Base-by-base conservation (phyloP, 768 basidiomycete genomes). In the Amyloporia xantha region DNA sequence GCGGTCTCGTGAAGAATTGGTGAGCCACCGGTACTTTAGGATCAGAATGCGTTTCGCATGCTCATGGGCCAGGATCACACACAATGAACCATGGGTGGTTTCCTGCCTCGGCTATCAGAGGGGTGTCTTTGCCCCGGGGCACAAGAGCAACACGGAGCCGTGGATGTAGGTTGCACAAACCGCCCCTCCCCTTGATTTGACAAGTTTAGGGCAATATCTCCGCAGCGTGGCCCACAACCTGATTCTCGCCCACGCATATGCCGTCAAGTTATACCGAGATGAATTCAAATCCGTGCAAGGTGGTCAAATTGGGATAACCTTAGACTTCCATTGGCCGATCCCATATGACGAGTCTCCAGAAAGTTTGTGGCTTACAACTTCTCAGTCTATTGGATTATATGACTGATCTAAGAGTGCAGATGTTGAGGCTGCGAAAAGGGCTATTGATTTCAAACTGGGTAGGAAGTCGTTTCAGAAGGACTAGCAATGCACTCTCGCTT, bases 291-390 rank as follows among this genome's bases (percentile, higher is more conserved):
- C 72, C 2, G 64, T 49, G 1, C 84, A 87, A 60, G 70, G 74
- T 2, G 88, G 85, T 21, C 68, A 73, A 53, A 84, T 88, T 53
- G 86, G 85, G 7, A 86, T 90, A 59, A 88, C 86, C 0, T 68
- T 88, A 30, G 87, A 87, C 56, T 81, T 82, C n/a, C 81, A 84
- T 59, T 86, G 82, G 83, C 71, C 76, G 26, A 77, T 82, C 61
- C 86, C 87, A 2, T 88, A 79, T 52, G 82, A 86, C 54, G 74
- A 84, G 51, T 71, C 64, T 25, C 78, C 76, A 7, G 79, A 82
- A 57, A 87, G 86, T 86, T 59, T 54, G 81, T 67, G 4, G 7
- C 54, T 59, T 10, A 19, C 30, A n/a, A 24, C 28, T 17, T 37
- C 21, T 7, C 2, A 25, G 19, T 5, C 1, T 12, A 20, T 5